Percentiles rank a stretch among this genome's conserved stretches.
phyloP scores from a whole-genome alignment of 306 rosid species.

The Rubus idaeus region DNA sequence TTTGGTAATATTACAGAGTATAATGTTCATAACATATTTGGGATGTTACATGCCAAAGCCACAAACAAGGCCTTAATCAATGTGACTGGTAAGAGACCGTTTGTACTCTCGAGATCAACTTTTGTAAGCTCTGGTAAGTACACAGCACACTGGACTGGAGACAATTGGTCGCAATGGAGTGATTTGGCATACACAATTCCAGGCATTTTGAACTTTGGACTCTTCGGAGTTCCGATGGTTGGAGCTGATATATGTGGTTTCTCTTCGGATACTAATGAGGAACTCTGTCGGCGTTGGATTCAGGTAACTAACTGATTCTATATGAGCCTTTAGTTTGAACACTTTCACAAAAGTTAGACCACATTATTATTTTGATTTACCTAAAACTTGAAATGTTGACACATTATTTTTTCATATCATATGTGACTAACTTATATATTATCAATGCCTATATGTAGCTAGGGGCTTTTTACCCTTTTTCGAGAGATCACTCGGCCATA shows the following conservation, averaged over 20 bases:
- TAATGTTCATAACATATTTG: conserved; percentile 66
- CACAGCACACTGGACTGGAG: conserved; percentile 96
- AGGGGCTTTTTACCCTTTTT: conserved; percentile 89
- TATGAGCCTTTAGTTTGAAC: background rate
- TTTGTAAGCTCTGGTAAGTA: conserved; percentile 87
- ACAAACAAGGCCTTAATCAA: conserved; percentile 55
- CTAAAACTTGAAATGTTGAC: background rate
- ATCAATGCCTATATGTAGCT: conserved; percentile 39
- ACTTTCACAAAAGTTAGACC: background rate
- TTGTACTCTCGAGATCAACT: conserved; percentile 77
- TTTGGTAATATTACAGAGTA: conserved; percentile 69
- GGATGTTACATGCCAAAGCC: conserved; percentile 42
- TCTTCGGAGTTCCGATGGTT: conserved; percentile 91
- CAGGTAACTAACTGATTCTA: conserved; percentile 57
- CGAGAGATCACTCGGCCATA: conserved; percentile 73
- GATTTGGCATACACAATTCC: conserved; percentile 82
- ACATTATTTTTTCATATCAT: no score
- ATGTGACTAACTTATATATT: background rate
- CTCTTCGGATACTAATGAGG: conserved; percentile 63
- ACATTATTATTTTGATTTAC: background rate
- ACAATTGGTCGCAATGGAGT: conserved; percentile 56
- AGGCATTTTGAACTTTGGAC: conserved; percentile 62
- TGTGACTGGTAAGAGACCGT: conserved; percentile 79
- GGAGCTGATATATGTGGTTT: conserved; percentile 96
- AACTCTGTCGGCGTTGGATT: conserved; percentile 88